Evolutionary conservation across 2,329 filamentous ascomycete genomes (phyloP).

Genomic region (Sarocladiaceae sp.): DNA sequence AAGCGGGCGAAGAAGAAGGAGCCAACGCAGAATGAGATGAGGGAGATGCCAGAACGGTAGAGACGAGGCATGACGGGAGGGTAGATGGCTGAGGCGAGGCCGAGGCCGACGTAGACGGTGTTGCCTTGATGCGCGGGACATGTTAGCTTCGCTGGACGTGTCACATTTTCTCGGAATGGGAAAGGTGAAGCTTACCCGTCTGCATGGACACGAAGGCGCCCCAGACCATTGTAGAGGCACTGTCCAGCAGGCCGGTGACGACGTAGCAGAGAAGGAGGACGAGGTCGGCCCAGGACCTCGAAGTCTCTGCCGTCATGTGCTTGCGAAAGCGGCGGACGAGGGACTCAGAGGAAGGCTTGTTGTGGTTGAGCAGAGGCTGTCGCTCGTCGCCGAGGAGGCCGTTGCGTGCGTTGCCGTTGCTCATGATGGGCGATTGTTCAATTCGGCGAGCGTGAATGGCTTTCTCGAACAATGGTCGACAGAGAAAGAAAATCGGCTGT

Average conservation of each 20-base stretch:
- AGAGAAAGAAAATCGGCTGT: too few relatives aligned
- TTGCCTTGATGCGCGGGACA: slow-evolving; percentile 45
- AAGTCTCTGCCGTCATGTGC: slow-evolving; percentile 41
- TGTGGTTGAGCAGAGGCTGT: slow-evolving; percentile 26
- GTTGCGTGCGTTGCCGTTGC: slow-evolving; percentile 15
- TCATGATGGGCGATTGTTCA: slow-evolving; percentile 11
- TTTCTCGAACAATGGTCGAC: too few relatives aligned
- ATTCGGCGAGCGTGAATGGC: too few relatives aligned
- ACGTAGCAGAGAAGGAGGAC: slow-evolving; percentile 67
- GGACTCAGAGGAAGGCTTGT: slow-evolving; percentile 16
- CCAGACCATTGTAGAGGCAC: slow-evolving; percentile 69
- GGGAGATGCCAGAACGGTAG: slow-evolving; percentile 61
- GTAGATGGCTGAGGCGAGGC: slow-evolving; percentile 50
- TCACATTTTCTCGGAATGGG: not conserved
- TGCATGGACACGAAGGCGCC: slow-evolving; percentile 81
- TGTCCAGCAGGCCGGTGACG: slow-evolving; percentile 72
- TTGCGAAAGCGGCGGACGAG: slow-evolving; percentile 22
- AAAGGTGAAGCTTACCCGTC: slow-evolving; percentile 48
- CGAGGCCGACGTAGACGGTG: slow-evolving; percentile 72
- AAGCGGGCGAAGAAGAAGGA: slow-evolving; percentile 65
- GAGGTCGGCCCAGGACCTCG: slow-evolving; percentile 58
- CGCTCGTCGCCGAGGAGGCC: slow-evolving; percentile 20
- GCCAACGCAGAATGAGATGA: slow-evolving; percentile 64
- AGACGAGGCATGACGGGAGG: slow-evolving; percentile 21
- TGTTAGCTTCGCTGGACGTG: not conserved